Evolutionary conservation across 331 rosid genomes (phyloP), one percentile per base, ranked within the genome.

Genomic region (Ulmus americana): DNA sequence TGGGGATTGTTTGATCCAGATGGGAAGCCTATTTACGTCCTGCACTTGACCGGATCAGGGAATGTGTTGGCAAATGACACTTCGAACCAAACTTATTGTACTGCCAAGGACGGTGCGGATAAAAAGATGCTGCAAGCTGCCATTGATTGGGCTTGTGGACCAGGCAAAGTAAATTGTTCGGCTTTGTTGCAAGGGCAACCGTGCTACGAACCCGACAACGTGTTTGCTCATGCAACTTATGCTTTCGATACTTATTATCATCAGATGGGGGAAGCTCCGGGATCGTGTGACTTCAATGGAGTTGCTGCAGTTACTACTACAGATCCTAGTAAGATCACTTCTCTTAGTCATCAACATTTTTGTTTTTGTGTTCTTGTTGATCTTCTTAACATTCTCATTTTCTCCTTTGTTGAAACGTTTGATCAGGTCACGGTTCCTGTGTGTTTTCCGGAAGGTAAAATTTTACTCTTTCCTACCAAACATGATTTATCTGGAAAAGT

Each of bases 111-210:
- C 6, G 91, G 91, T 1, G 85, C 95, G 1, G 97, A 89, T 63
- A 47, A 70, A 0, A 87, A 83, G 83, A 87, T 92, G 97, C 76
- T 92, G 70, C 98, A 92, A 80, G 98, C 98, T 71, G 98, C 95
- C 11, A 69, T 92, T 3, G 98, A 92, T 76, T 92, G 97, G 96
- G 98, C 98, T 16, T 89, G 98, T 72, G 98, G 98, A 60, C 88
- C 97, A 7, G 98, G 95, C 56, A 87, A 84, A 71, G 98, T 94
- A 59, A 95, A 90, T 61, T 94, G 98, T 69, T 77, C 95, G 60
- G 59, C 73, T 7, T 63, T 94, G 78, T 71, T 76, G 68, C 97
- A 94, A 58, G 98, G 97, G 15, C 71, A 84, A 61, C 79, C 95
- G 0, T 94, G 98, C 71, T 94, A 87, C n/a, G 95, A 89, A 48